Evolutionary conservation across 2,329 filamentous ascomycete species (phyloP), one percentile per base, ranked within the genome.

Genomic region (Phaeophleospora eucalypticola): DNA sequence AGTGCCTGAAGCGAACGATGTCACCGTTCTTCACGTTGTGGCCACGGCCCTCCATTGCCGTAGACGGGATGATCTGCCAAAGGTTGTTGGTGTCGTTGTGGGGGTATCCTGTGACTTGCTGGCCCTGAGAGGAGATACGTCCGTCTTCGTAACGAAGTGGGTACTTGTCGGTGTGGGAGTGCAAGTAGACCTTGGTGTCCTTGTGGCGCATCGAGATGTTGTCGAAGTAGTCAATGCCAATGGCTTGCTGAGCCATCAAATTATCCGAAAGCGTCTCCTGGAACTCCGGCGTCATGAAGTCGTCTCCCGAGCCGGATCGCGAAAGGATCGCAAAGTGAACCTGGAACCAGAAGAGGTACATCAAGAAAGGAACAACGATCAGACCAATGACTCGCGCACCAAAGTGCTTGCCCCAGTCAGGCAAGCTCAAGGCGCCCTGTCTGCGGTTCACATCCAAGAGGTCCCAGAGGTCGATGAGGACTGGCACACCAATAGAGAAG

Each of bases 281-380:
- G 75, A 98, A 98, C 64, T 93, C 89, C 1, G 93, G 93, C 3
- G 86, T 89, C 93, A 98, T 98, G 73, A 98, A 98, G 64, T 97
- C 91, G 65, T 98, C 93, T 44, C 93, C 93, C 36, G 93, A 91
- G 29, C 93, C 93, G 43, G 93, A 97, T 50, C 84, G 80, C 57
- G 74, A 85, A 53, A 98, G 78, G 60, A 98, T 88, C 36, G 88
- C 79, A 68, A 98, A 98, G 73, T 98, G 93, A 21, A 98, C 90
- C 77, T 98, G 93, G 83, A 98, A 98, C 93, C 93, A 98, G 78
- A 98, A 97, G 38, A 98, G 81, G 71, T 98, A 98, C 71, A 98
- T 94, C 63, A 97, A 77, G 77, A 98, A 96, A 12, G 93, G 93
- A 58, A 97, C 81, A 57, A 95, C 67, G 59, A 97, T 88, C 46